phyloP scores from a whole-genome alignment of 176 grass and related monocot genomes.

The Poa annua region DNA sequence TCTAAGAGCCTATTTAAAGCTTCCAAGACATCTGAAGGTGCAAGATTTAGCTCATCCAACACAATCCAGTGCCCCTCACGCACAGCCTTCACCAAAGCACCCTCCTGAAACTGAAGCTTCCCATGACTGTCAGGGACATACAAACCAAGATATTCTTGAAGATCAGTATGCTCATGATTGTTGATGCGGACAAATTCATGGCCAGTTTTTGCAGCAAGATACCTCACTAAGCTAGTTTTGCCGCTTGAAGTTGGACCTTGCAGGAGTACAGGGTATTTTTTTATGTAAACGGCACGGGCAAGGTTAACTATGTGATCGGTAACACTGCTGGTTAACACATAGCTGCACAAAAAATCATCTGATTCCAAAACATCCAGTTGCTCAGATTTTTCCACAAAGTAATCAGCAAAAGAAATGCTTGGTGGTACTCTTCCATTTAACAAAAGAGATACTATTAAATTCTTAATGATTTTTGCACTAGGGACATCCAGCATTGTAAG shows the following conservation, averaged over 20 bases:
- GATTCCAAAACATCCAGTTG: slow-evolving; percentile 43
- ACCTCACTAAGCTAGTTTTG: slow-evolving; percentile 91
- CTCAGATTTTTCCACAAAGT: slow-evolving; percentile 52
- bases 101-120: slow-evolving; percentile 89
- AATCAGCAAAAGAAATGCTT: slow-evolving; percentile 60
- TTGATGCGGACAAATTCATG: slow-evolving; percentile 97
- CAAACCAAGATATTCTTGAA: slow-evolving; percentile 95
- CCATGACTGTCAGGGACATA: slow-evolving; percentile 79
- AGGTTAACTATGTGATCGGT: slow-evolving; percentile 82
- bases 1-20: slow-evolving; percentile 95
- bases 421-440: slow-evolving; percentile 57
- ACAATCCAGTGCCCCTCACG: slow-evolving; percentile 95
- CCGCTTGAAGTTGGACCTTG: slow-evolving; percentile 98
- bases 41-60: slow-evolving; percentile 97
- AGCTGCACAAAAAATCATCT: slow-evolving; percentile 53
- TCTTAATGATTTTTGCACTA: slow-evolving; percentile 83
- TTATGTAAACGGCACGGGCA: slow-evolving; percentile 87
- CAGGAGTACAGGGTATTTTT: slow-evolving; percentile 86
- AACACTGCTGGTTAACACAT: slow-evolving; percentile 84
- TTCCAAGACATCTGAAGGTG: slow-evolving; percentile 95
- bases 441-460: slow-evolving; percentile 62
- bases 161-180: slow-evolving; percentile 98
- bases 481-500: slow-evolving; percentile 82
- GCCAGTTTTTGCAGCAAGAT: slow-evolving; percentile 84
- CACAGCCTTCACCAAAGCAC: slow-evolving; percentile 94